Evolutionary conservation across 495 filamentous ascomycete genomes (phyloP), one percentile per base, ranked within the genome.

Genomic region (Aspergillus haitiensis): DNA sequence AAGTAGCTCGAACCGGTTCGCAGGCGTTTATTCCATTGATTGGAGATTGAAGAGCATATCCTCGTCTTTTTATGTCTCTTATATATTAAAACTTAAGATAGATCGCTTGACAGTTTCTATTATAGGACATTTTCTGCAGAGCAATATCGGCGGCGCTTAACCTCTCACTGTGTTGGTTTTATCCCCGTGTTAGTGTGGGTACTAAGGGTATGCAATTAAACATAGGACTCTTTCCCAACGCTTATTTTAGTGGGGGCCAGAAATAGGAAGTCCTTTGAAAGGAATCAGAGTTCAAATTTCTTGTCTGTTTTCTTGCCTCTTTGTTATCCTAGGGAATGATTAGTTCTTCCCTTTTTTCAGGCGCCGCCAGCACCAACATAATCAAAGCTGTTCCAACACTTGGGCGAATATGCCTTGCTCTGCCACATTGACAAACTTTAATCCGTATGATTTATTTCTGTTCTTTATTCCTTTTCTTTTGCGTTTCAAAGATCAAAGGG

Each of bases 81-180:
- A 21, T 54, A 37, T 60, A 35, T 13, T 11, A 7, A 31, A 18
- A 32, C 39, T 46, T 53, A n/a, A 32, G 36, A 34, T 15, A 15
- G 39, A 58, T 2, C 5, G 27, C 36, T 37, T 10, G n/a, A 21
- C 27, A 15, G 8, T 42, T 33, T 42, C 33, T 47, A 54, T 16
- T 21, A 18, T 9, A 16, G 54, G 42, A 33, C 42, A 54, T 18
- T 42, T 36, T 54, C 5, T 37, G 58, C 49, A 59, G 15, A 54
- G 58, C 58, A 60, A 60, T 60, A 54, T 60, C 58, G 58, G n/a
- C 50, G 58, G 58, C 58, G 58, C 58, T 60, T 60, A 60, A 37
- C 52, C 11, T 49, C 55, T 48, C 53, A 60, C 58, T 33, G 35
- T 60, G 58, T 60, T 60, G 50, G 58, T 60, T 60, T 60, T 42